A percentile compares a stretch with the other conserved stretches of the same genome.
Evolutionary conservation across 331 rosid species (phyloP).

Genomic region (Saraca asoca): DNA sequence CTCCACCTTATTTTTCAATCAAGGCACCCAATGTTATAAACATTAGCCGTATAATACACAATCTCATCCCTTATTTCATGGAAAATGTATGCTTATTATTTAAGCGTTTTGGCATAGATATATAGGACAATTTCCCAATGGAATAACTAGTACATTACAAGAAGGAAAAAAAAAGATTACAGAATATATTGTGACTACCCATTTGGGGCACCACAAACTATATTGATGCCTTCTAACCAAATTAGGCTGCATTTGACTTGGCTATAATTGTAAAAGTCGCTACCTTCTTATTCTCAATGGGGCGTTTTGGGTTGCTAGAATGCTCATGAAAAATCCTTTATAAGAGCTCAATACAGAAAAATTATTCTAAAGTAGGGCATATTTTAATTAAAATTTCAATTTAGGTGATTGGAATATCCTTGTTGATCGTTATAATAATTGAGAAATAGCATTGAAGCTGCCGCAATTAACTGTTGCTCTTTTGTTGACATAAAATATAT

Average conservation of each 20-base stretch:
- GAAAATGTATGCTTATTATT: background rate
- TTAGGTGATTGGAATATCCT: too few species aligned
- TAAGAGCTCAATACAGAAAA: background rate
- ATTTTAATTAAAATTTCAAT: too few species aligned
- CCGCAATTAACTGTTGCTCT: too few species aligned
- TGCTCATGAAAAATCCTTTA: constrained; percentile 2
- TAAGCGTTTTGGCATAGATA: background rate
- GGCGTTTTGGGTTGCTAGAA: background rate
- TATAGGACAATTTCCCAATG: background rate
- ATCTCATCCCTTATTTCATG: background rate
- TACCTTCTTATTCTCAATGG: constrained; percentile 1
- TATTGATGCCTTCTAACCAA: background rate
- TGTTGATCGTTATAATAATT: background rate
- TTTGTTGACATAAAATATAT: too few species aligned
- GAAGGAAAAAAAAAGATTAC: background rate
- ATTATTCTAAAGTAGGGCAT: background rate
- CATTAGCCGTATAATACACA: background rate
- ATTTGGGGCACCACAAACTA: background rate
- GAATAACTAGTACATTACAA: background rate
- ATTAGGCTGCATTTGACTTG: background rate
- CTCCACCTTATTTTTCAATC: too few species aligned
- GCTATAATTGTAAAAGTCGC: background rate
- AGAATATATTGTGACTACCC: background rate
- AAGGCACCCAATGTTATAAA: too few species aligned
- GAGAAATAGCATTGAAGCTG: background rate